A percentile compares a stretch with the other conserved stretches of the same genome.
Evolutionary conservation across 2,329 filamentous ascomycete species (phyloP).

Genomic region (Fusarium algeriense): DNA sequence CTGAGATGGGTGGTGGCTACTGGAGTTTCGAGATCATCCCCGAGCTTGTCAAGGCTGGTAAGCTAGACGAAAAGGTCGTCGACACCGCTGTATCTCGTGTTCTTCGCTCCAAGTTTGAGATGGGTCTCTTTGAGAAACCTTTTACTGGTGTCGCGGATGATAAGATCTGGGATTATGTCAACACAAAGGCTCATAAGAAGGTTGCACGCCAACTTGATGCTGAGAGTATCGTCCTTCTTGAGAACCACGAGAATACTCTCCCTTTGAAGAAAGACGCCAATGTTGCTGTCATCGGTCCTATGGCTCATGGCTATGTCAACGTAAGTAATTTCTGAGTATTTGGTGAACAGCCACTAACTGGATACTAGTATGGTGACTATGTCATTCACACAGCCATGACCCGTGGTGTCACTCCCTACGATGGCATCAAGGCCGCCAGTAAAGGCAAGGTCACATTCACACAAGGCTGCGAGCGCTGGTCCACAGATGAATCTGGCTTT

Average conservation of each 20-base stretch:
- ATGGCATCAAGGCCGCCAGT: conserved; percentile 73
- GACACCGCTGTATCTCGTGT: conserved; percentile 75
- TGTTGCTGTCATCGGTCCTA: conserved; percentile 80
- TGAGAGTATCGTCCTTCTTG: conserved; percentile 72
- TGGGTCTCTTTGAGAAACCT: conserved; percentile 79
- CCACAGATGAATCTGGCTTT: conserved; percentile 75
- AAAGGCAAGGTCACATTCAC: conserved; percentile 73
- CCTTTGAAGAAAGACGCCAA: conserved; percentile 73
- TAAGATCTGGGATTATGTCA: conserved; percentile 69
- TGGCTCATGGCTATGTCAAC: conserved; percentile 79
- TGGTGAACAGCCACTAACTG: conserved; percentile 9
- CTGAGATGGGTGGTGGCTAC: conserved; percentile 82
- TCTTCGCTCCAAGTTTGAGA: conserved; percentile 75
- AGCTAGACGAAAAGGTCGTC: conserved; percentile 69
- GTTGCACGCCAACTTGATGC: conserved; percentile 73
- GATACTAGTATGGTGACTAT: conserved; percentile 73
- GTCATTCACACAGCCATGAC: conserved; percentile 74
- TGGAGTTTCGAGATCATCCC: conserved; percentile 78
- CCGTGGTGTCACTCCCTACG: conserved; percentile 75
- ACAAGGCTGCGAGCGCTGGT: conserved; percentile 80
- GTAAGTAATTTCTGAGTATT: conserved; percentile 54
- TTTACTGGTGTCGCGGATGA: conserved; percentile 69
- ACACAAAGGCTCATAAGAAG: conserved; percentile 69
- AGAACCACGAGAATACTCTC: conserved; percentile 67
- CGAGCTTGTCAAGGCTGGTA: conserved; percentile 70